Evolutionary conservation across 306 rosid genomes (phyloP), one percentile per base, ranked within the genome.

Genomic region (Neltuma alba): DNA sequence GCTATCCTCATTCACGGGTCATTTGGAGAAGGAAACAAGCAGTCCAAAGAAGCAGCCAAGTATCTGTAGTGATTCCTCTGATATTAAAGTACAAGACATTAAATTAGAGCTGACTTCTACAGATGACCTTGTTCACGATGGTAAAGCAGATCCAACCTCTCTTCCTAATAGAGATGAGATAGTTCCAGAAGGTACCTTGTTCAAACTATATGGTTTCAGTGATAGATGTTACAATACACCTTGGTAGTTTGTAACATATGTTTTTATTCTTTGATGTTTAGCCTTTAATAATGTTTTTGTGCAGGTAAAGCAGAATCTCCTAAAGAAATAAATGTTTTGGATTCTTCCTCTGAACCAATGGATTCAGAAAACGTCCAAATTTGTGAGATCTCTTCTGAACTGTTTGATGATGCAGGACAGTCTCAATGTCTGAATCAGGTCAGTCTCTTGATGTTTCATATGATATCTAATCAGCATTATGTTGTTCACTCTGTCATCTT

Each of bases 151-250:
- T 84, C 81, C 73, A 42, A 54, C 79, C 13, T 25, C 4, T 79
- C 54, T 48, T 84, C 66, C 79, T 52, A 57, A 30, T 78, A 44
- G 67, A 77, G 90, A 86, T 78, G 86, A 87, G 75, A 86, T 75
- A 68, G 82, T 81, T 81, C 33, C 69, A 76, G 88, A 89, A 88
- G 99, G 99, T 95, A 90, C 58, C 50, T 30, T 63, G 55, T 74
- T 80, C 60, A 37, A 70, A 80, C 54, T 37, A 63, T 77, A 66
- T 72, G 25, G 78, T 79, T 69, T 72, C 45, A 27, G 74, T 55
- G 63, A 78, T 63, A 20, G 68, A 30, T 45, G 64, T 47, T 68
- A 57, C 76, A 42, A 13, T 45, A 37, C 30, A 27, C 18, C 28
- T 31, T 21, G 69, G 71, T 37, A 57, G 33, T 25, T 25, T 25